A percentile compares a stretch with the other conserved stretches of the same genome.
Conservation (phyloP, 2,329 filamentous ascomycete genomes). For the Macroventuria anomochaeta region DNA sequence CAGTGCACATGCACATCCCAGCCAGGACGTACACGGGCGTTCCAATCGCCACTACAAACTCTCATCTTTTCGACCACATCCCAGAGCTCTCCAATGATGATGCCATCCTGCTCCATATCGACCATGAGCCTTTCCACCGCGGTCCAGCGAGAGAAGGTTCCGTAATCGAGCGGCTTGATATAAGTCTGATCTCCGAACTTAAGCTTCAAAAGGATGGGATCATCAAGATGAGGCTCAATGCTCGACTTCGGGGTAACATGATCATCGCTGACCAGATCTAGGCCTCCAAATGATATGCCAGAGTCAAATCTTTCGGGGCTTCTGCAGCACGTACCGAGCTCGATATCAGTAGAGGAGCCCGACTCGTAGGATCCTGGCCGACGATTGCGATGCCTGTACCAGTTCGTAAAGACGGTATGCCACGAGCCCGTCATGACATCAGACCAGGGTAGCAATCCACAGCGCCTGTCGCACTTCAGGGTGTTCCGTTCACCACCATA, state of each 20-base stretch:
- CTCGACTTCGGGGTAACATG: not conserved
- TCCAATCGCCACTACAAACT: slow-evolving; percentile 78
- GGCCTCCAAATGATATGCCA: not conserved
- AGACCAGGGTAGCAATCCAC: not conserved
- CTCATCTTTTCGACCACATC: slow-evolving; percentile 76
- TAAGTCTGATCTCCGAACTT: slow-evolving; percentile 5
- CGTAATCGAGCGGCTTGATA: slow-evolving; percentile 19
- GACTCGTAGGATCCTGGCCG: not conserved
- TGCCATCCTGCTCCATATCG: slow-evolving; percentile 90
- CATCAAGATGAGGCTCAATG: not conserved
- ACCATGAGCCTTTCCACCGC: slow-evolving; percentile 72
- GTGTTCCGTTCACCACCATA: not conserved
- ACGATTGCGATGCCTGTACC: not conserved
- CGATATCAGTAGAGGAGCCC: not conserved
- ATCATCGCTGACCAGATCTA: not conserved
- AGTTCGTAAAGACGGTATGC: not conserved
- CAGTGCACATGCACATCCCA: slow-evolving; percentile 17
- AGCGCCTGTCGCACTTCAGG: not conserved
- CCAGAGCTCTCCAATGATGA: slow-evolving; percentile 78
- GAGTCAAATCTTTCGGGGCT: not conserved
- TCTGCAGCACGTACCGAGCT: not conserved
- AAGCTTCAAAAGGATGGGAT: not conserved
- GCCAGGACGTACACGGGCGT: slow-evolving; percentile 24
- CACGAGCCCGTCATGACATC: not conserved
- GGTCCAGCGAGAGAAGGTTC: slow-evolving; percentile 19